Percentiles rank a stretch among this genome's conserved stretches.
Evolutionary conservation across 306 rosid species (phyloP).

Genomic region (Trifolium repens): DNA sequence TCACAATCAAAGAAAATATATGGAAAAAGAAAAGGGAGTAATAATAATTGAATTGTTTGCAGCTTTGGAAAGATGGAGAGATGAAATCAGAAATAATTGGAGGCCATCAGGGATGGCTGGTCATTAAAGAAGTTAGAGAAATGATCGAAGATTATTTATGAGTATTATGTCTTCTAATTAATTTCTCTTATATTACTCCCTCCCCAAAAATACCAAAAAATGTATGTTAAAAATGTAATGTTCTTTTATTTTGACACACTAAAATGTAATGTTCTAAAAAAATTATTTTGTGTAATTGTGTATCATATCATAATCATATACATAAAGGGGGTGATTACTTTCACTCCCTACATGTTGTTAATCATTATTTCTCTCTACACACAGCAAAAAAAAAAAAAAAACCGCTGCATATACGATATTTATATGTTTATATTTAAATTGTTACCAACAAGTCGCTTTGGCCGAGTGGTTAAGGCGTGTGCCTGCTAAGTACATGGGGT

Average conservation of each 20-base stretch:
- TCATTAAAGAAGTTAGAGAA: slow-evolving; percentile 80
- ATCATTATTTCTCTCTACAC: neutral
- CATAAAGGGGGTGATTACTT: neutral
- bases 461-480: slow-evolving; percentile 81
- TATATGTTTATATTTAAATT: neutral
- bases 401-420: no score
- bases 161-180: slow-evolving; percentile 34
- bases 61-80: slow-evolving; percentile 96
- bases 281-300: slow-evolving; percentile 7
- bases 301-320: neutral
- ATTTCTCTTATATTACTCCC: neutral
- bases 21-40: slow-evolving; percentile 6
- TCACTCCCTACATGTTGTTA: neutral
- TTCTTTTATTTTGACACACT: no score
- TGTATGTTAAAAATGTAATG: slow-evolving; percentile 3
- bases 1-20: neutral
- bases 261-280: neutral
- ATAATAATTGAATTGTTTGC: slow-evolving; percentile 36
- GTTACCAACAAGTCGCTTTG: slow-evolving; percentile 42
- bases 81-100: slow-evolving; percentile 87
- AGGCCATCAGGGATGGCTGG: slow-evolving; percentile 91
- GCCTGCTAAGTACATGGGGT: slow-evolving; percentile 80
- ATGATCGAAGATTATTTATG: slow-evolving; percentile 66
- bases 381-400: neutral
- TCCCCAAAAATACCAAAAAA: neutral